A percentile compares a stretch with the other conserved stretches of the same genome.
phyloP scores from a whole-genome alignment of 768 basidiomycete genomes.

The Crassisporium funariophilum region DNA sequence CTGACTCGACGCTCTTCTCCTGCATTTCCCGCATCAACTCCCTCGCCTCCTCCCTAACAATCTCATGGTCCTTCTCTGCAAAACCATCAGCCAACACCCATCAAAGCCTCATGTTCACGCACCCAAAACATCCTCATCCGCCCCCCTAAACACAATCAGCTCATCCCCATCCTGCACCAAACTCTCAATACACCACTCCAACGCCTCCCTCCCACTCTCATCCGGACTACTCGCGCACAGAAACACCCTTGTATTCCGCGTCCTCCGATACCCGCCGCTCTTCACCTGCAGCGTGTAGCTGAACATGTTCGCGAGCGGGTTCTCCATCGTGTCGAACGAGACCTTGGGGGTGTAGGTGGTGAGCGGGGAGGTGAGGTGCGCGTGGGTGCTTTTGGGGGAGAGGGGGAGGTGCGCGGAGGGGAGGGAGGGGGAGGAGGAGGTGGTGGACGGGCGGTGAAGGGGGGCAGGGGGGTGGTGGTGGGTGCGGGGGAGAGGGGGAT shows the following conservation, averaged over 20 bases:
- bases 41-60: slow-evolving; percentile 83
- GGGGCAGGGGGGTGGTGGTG: slow-evolving; percentile 6
- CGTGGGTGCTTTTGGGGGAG: too few relatives aligned
- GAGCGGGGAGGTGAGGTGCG: background rate
- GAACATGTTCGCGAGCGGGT: slow-evolving; percentile 80
- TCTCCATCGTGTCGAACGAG: slow-evolving; percentile 88
- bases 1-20: slow-evolving; percentile 76
- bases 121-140: slow-evolving; percentile 88
- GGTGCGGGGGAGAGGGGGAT: slow-evolving; percentile 2
- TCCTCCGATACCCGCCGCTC: slow-evolving; percentile 76
- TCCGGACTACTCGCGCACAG: slow-evolving; percentile 87
- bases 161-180: slow-evolving; percentile 91
- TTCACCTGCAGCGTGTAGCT: slow-evolving; percentile 87
- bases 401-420: slow-evolving; percentile 5
- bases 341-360: slow-evolving; percentile 63
- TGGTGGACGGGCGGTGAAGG: background rate
- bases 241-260: slow-evolving; percentile 81
- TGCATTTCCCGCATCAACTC: slow-evolving; percentile 81
- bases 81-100: background rate
- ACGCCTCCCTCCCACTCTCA: slow-evolving; percentile 83
- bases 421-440: background rate
- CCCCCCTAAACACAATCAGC: slow-evolving; percentile 86
- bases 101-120: slow-evolving; percentile 29
- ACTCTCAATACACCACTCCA: slow-evolving; percentile 90
- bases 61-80: slow-evolving; percentile 73